Percentiles rank a stretch among this genome's conserved stretches.
These are phyloP conservation scores for Coniochaeta hoffmannii DNA, from an alignment of 2,329 filamentous ascomycete genomes.

Conservation along the genomic window DNA sequence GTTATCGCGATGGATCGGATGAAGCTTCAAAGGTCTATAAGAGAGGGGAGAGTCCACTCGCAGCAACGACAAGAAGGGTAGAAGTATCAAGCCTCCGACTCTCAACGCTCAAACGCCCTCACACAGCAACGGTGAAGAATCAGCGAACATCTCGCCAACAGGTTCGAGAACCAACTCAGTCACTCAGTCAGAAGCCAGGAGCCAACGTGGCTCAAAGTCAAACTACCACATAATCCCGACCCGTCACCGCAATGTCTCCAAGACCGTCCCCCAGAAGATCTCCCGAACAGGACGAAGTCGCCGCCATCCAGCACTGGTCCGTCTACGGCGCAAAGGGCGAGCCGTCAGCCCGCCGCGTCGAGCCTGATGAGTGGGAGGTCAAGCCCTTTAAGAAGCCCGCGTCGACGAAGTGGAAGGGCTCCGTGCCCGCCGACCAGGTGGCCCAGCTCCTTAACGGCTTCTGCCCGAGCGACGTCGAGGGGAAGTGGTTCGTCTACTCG, in stretches of 20 bases:
- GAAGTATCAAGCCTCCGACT: not conserved
- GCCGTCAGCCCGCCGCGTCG: not conserved
- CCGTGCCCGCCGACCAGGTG: not conserved
- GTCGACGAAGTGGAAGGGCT: not conserved
- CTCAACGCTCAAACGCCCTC: not conserved
- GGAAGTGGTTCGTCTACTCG: slow-evolving; percentile 6
- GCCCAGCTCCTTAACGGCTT: slow-evolving; percentile 1
- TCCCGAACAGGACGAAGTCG: not conserved
- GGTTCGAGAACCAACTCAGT: not conserved
- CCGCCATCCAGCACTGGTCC: not conserved
- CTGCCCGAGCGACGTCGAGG: not conserved
- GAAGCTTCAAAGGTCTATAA: not conserved
- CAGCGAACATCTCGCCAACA: not conserved
- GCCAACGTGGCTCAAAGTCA: not conserved
- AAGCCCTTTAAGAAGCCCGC: not conserved
- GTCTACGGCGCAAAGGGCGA: not conserved
- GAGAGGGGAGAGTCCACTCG: not conserved
- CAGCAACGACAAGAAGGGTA: not conserved
- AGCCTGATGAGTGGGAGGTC: not conserved
- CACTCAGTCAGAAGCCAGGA: not conserved
- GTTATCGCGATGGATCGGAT: not conserved
- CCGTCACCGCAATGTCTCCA: not conserved
- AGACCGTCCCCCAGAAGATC: not conserved
- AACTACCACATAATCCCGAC: not conserved
- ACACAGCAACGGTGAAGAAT: not conserved